These are phyloP conservation scores for Narthecium ossifragum DNA, from an alignment of 106 monocot species.

Conservation along the genomic window DNA sequence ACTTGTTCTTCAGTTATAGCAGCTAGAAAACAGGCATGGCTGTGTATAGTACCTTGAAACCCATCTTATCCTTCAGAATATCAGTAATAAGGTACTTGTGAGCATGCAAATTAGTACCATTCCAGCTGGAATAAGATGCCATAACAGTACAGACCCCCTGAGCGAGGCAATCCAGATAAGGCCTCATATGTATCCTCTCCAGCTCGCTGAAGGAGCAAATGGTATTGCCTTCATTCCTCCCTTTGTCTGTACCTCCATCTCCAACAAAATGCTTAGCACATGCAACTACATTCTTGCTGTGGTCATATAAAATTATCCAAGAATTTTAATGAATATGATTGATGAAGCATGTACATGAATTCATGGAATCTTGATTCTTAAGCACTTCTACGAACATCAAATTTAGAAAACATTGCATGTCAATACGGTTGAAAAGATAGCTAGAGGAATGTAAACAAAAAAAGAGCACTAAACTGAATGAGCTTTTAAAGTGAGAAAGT, in stretches of 20 bases:
- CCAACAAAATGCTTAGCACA: slow-evolving; percentile 96
- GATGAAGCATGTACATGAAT: too few relatives aligned
- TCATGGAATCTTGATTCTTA: too few relatives aligned
- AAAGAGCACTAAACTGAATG: too few relatives aligned
- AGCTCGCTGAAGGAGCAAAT: slow-evolving; percentile 59
- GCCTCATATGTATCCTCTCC: slow-evolving; percentile 69
- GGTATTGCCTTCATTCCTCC: slow-evolving; percentile 74
- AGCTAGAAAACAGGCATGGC: background rate
- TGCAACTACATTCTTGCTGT: slow-evolving; percentile 69
- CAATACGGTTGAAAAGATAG: too few relatives aligned
- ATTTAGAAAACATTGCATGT: too few relatives aligned
- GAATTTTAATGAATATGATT: too few relatives aligned
- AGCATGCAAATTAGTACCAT: slow-evolving; percentile 50
- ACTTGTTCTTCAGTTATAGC: too few relatives aligned
- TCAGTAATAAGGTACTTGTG: slow-evolving; percentile 51
- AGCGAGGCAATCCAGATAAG: slow-evolving; percentile 59
- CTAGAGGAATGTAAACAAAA: too few relatives aligned
- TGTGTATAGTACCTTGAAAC: slow-evolving; percentile 54
- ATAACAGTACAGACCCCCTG: slow-evolving; percentile 76
- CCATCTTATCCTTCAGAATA: slow-evolving; percentile 65
- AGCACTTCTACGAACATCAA: too few relatives aligned
- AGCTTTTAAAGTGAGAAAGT: too few relatives aligned
- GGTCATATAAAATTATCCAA: too few relatives aligned
- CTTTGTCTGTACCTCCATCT: slow-evolving; percentile 76
- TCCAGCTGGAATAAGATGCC: slow-evolving; percentile 85